Evolutionary conservation across 352 stramenopile genomes (phyloP), one percentile per base, ranked within the genome.

Genomic region (Elongisporangium anandrum): DNA sequence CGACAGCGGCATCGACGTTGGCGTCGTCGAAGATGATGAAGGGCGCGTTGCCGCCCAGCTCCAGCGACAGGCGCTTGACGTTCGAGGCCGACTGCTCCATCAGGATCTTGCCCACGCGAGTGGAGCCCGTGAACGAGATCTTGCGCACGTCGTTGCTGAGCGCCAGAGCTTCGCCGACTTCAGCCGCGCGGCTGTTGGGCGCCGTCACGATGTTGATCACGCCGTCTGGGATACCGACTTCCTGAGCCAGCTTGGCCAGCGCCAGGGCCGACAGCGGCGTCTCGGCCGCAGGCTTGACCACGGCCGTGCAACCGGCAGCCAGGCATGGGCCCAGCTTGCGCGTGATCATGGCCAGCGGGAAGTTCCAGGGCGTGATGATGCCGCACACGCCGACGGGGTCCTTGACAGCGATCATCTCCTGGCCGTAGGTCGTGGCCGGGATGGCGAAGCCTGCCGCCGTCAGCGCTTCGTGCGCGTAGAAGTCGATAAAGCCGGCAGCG

Each of bases 331-430:
- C 96, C 8, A 97, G 79, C 72, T 99, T 99, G 17, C 97, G 81
- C 24, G 97, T 98, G 61, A 99, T 97, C 97, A 99, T 99, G 3
- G 96, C 96, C 45, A 97, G 71, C 6, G 97, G 97, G 68, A 99
- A 99, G 76, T 99, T 99, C 97, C 97, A 99, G 16, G 94, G 97
- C 53, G 96, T 98, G 59, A 99, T 96, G 52, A 99, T 87, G 23
- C 76, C 93, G 59, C 79, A 96, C 22, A 99, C 94, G 48, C 97
- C 97, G 5, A 99, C 88, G 2, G 97, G 93, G 73, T 99, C 79
- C 54, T 89, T 92, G 13, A 92, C 70, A 0, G 78, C 86, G 52
- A 97, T 69, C 49, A 97, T 72, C 52, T 85, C 78, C 57, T 93
- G 76, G 24, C 85, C 72, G 2, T 56, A 56, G 15, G 61, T 29